A percentile compares a stretch with the other conserved stretches of the same genome.
Evolutionary conservation across 306 rosid species (phyloP).

Genomic region (Vigna hirtella): DNA sequence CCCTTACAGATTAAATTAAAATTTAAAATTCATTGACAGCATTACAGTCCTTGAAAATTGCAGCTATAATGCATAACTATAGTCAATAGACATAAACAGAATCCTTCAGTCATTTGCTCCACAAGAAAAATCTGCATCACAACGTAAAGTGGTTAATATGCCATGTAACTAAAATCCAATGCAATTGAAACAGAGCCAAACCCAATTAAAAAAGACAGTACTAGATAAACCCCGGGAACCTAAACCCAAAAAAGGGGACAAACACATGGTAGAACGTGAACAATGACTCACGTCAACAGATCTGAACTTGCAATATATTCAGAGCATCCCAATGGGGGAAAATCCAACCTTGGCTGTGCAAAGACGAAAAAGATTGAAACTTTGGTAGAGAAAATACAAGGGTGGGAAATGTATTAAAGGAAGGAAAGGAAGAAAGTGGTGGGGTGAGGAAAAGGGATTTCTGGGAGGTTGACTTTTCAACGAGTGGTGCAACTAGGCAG

Average conservation of each 20-base stretch:
- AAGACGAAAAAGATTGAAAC: conserved; percentile 22
- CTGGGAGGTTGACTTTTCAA: conserved; percentile 44
- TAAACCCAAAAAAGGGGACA: conserved; percentile 20
- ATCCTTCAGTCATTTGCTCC: conserved; percentile 39
- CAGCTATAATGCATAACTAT: conserved; percentile 9
- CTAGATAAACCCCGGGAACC: not conserved
- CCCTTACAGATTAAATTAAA: conserved; percentile 39
- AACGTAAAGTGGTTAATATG: conserved; percentile 31
- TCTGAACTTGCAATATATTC: conserved; percentile 45
- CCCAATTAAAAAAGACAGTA: not conserved
- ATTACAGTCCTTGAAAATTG: conserved; percentile 31
- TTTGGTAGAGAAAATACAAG: conserved; percentile 12
- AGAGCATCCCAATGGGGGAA: conserved; percentile 39
- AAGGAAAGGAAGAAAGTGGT: not conserved
- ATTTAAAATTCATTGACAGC: conserved; percentile 22
- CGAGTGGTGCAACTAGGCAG: not conserved
- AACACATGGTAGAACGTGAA: conserved; percentile 27
- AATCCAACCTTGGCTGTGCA: conserved; percentile 24
- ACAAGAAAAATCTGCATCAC: conserved; percentile 50
- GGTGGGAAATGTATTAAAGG: not conserved
- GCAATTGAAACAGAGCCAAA: conserved; percentile 29
- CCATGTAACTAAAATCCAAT: conserved; percentile 9
- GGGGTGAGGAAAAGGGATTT: not conserved
- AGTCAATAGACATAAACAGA: conserved; percentile 26
- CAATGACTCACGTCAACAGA: conserved; percentile 47